These are phyloP conservation scores for Thelonectria rubi DNA, from an alignment of 2,329 filamentous ascomycete genomes.

Conservation along the genomic window DNA sequence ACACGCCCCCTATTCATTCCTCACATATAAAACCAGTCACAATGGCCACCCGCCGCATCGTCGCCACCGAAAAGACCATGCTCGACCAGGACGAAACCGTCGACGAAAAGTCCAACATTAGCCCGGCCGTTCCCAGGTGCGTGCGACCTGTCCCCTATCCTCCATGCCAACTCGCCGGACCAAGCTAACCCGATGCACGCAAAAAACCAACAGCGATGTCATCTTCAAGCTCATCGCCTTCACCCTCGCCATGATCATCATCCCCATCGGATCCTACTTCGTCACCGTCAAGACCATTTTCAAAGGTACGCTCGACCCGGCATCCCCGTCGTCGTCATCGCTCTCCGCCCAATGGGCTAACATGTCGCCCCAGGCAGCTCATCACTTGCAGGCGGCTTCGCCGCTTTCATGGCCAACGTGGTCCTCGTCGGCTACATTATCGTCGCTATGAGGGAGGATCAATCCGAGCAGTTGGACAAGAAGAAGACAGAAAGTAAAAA, in stretches of 20 bases:
- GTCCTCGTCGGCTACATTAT: constrained; percentile 91
- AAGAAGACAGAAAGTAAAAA: constrained; percentile 59
- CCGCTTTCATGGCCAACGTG: constrained; percentile 89
- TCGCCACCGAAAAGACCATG: constrained; percentile 71
- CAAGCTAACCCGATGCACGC: constrained; percentile 18
- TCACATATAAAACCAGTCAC: constrained; percentile 32
- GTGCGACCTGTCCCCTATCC: constrained; percentile 59
- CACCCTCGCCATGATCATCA: constrained; percentile 87
- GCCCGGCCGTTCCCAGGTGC: constrained; percentile 85
- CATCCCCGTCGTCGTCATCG: constrained; percentile 12
- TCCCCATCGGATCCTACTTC: constrained; percentile 92
- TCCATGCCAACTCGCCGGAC: constrained; percentile 5
- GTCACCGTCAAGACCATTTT: constrained; percentile 80
- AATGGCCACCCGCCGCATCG: constrained; percentile 77
- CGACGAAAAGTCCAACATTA: constrained; percentile 72
- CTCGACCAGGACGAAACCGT: constrained; percentile 67
- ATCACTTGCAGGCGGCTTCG: constrained; percentile 84
- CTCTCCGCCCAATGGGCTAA: constrained; percentile 14
- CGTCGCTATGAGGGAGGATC: constrained; percentile 90
- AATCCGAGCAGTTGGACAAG: constrained; percentile 58
- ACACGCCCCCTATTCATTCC: constrained; percentile 19
- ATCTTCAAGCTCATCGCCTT: constrained; percentile 91
- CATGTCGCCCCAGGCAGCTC: constrained; percentile 73
- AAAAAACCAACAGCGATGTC: constrained; percentile 67
- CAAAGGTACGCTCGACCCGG: constrained; percentile 62